Evolutionary conservation across 2,329 filamentous ascomycete genomes (phyloP), one percentile per base, ranked within the genome.

Genomic region (Talaromyces sp.): DNA sequence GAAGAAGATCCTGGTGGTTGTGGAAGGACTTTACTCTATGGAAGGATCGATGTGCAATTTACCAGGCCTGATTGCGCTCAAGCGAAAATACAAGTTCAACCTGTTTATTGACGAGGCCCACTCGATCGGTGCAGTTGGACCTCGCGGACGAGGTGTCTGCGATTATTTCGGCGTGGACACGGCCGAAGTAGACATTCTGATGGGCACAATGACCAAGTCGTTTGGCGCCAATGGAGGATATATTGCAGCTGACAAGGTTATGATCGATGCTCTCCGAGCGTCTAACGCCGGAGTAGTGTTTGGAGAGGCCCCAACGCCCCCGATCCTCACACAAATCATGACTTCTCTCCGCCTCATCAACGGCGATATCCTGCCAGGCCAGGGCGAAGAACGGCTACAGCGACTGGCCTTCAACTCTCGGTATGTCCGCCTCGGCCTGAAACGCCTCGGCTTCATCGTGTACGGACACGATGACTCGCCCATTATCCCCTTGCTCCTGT

Each of bases 11-110:
- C 77, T 99, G 57, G 91, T 99, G 52, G 93, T 93, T 42, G 91
- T 99, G 42, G 95, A 99, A 76, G 95, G 95, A 68, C 84, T 99
- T 22, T 99, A 99, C 82, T 98, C 93, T 0, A 99, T 99, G 95
- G 95, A 99, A 80, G 95, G 95, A 55, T 97, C 93, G 67, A 96
- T 99, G 91, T 95, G 91, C 77, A 95, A 99, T 74, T 85, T 99
- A n/a, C 95, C 95, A 1, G 91, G 91, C 64, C 82, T 99, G 57
- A 79, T 99, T 62, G 85, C 83, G 57, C 83, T 99, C 66, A 97
- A 96, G 85, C 88, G 88, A 74, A 92, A 91, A 77, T 99, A 99
- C 86, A 98, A 96, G 81, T 99, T 96, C 80, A 85, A 92, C 72
- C 85, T 99, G 2, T 99, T 96, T 72, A 84, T 99, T 63, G 95